Percentiles rank a stretch among this genome's conserved stretches.
Evolutionary conservation across 2,329 filamentous ascomycete genomes (phyloP).

Genomic region (Zymoseptoria passerinii): DNA sequence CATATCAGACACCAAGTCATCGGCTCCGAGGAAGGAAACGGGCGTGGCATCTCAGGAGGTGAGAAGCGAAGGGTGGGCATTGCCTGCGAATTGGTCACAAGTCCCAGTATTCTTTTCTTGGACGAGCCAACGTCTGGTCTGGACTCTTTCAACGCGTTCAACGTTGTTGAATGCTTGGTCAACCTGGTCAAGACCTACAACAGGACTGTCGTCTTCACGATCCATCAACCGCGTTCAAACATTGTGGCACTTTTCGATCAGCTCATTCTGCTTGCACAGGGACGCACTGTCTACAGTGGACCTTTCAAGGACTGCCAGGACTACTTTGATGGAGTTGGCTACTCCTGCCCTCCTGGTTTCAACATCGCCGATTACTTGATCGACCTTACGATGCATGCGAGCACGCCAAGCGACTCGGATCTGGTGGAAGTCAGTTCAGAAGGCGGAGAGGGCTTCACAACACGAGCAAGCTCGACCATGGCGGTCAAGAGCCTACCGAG

Average conservation of each 20-base stretch:
- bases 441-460: slow-evolving; percentile 54
- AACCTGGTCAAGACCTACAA: slow-evolving; percentile 94
- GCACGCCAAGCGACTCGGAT: slow-evolving; percentile 46
- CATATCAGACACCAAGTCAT: slow-evolving; percentile 93
- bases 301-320: slow-evolving; percentile 79
- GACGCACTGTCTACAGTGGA: slow-evolving; percentile 86
- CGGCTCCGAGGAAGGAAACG: slow-evolving; percentile 88
- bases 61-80: slow-evolving; percentile 96
- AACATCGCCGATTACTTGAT: slow-evolving; percentile 98
- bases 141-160: slow-evolving; percentile 96
- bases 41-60: slow-evolving; percentile 90
- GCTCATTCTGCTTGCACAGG: slow-evolving; percentile 81
- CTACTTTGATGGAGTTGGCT: slow-evolving; percentile 89
- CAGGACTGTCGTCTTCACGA: slow-evolving; percentile 94
- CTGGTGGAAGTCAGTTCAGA: slow-evolving; percentile 53
- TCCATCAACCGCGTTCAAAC: slow-evolving; percentile 95
- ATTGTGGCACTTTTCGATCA: slow-evolving; percentile 96
- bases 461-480: slow-evolving; percentile 76
- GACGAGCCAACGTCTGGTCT: slow-evolving; percentile 95
- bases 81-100: slow-evolving; percentile 94
- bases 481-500: slow-evolving; percentile 88
- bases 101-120: slow-evolving; percentile 91
- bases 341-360: slow-evolving; percentile 89
- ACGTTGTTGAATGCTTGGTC: slow-evolving; percentile 92
- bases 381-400: slow-evolving; percentile 93